These are phyloP conservation scores for Ganoderma boninense DNA, from an alignment of 1,284 basidiomycete species.

Conservation along the genomic window DNA sequence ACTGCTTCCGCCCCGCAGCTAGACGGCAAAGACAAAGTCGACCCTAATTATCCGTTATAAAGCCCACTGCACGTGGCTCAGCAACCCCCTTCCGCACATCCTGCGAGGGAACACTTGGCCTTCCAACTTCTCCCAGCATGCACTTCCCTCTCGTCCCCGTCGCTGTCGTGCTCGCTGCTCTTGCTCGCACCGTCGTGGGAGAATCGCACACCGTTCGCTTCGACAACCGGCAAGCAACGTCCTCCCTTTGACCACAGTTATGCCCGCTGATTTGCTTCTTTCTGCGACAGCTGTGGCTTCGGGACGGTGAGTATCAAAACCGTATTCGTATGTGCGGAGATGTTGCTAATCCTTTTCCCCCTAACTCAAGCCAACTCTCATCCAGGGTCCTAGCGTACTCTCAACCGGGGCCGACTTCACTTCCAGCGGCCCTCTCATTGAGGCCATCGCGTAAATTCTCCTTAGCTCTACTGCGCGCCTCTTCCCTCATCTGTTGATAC, in stretches of 20 bases:
- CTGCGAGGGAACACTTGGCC: neutral
- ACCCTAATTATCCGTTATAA: no score
- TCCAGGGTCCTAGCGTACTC: slow-evolving; percentile 42
- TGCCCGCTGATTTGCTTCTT: neutral
- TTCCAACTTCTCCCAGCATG: slow-evolving; percentile 32
- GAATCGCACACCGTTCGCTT: slow-evolving; percentile 49
- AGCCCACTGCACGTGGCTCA: no score
- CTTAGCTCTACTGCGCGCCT: no score
- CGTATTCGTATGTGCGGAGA: neutral
- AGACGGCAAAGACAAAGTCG: no score
- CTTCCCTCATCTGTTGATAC: neutral
- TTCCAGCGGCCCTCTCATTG: slow-evolving; percentile 36
- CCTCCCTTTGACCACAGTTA: neutral
- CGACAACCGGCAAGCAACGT: slow-evolving; percentile 43
- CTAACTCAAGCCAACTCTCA: slow-evolving; percentile 41
- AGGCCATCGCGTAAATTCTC: slow-evolving; percentile 45
- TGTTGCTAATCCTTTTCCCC: neutral
- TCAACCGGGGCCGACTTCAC: slow-evolving; percentile 46
- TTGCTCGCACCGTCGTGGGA: slow-evolving; percentile 39
- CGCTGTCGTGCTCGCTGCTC: slow-evolving; percentile 36
- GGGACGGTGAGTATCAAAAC: slow-evolving; percentile 41
- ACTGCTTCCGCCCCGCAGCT: no score
- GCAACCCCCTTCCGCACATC: no score
- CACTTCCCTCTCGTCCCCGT: slow-evolving; percentile 41
- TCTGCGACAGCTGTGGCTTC: slow-evolving; percentile 42